A percentile compares a stretch with the other conserved stretches of the same genome.
Evolutionary conservation across 148 eudicot species (phyloP).

Genomic region (Fagopyrum esculentum): DNA sequence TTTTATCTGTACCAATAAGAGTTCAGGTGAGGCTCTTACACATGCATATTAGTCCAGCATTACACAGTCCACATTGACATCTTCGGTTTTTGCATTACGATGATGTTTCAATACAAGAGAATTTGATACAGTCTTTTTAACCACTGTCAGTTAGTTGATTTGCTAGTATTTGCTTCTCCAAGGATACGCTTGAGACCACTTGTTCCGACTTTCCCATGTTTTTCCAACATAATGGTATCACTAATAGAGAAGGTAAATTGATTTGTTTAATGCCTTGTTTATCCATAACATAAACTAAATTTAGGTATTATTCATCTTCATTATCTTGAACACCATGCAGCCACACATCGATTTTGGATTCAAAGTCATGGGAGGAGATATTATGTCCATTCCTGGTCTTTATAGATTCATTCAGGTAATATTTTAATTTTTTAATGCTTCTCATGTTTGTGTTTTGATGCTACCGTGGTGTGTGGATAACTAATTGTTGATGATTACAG

Average conservation of each 20-base stretch:
- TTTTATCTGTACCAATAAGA: constrained; percentile 42
- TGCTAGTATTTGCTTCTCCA: constrained; percentile 66
- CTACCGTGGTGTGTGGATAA: not conserved
- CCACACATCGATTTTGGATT: constrained; percentile 86
- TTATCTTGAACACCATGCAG: constrained; percentile 30
- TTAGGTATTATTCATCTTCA: not conserved
- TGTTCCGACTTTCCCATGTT: constrained; percentile 85
- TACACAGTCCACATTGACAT: not conserved
- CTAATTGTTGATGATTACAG: constrained; percentile 29
- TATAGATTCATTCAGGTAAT: constrained; percentile 75
- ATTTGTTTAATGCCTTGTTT: not conserved
- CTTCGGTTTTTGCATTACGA: not conserved
- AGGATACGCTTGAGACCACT: constrained; percentile 76
- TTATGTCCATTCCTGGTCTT: constrained; percentile 91
- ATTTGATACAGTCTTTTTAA: not conserved
- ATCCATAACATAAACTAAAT: not conserved
- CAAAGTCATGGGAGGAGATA: constrained; percentile 71
- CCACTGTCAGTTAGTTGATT: constrained; percentile 61
- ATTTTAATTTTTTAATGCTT: too few relatives aligned
- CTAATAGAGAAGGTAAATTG: constrained; percentile 62
- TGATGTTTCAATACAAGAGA: not conserved
- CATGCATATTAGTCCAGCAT: not conserved
- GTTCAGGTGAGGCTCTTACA: constrained; percentile 50
- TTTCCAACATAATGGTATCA: constrained; percentile 57
- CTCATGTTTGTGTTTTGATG: not conserved